phyloP scores from a whole-genome alignment of 768 basidiomycete species.

The Xerocomellus dryophilus region DNA sequence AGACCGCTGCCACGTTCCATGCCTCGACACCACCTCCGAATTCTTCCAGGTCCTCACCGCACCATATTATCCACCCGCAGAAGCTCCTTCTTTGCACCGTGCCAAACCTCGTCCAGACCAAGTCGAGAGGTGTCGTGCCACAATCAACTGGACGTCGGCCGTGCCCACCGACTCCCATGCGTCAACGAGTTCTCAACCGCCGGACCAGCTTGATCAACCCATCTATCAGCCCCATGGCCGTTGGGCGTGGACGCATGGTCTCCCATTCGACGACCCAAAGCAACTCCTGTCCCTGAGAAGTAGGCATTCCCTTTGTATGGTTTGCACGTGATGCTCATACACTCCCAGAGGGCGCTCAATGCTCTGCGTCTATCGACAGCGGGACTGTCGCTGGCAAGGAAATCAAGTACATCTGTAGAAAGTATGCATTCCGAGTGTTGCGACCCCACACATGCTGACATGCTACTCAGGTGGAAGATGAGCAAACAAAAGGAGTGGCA shows the following conservation, averaged over 20 bases:
- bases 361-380: constrained; percentile 36
- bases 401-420: constrained; percentile 37
- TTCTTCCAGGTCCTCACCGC: constrained; percentile 32
- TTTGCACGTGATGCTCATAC: constrained; percentile 3
- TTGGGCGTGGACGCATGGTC: constrained; percentile 32
- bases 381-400: constrained; percentile 28
- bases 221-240: constrained; percentile 33
- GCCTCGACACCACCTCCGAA: constrained; percentile 25
- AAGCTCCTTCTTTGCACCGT: constrained; percentile 2
- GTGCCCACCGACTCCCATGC: too few species aligned
- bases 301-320: constrained; percentile 7
- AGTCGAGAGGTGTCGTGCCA: constrained; percentile 23
- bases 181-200: background rate
- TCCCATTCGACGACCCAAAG: constrained; percentile 25
- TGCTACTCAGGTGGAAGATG: constrained; percentile 31
- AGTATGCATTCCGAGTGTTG: constrained; percentile 22
- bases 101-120: constrained; percentile 19
- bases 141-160: constrained; percentile 31
- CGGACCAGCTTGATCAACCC: constrained; percentile 19
- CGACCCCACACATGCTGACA: background rate
- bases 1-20: constrained; percentile 9
- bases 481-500: constrained; percentile 34
- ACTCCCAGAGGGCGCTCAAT: constrained; percentile 35
- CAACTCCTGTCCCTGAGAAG: constrained; percentile 27
- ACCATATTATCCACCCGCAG: constrained; percentile 18